Conservation (phyloP, 371 early-diverging fungal genomes). For the Umbelopsis sp. region DNA sequence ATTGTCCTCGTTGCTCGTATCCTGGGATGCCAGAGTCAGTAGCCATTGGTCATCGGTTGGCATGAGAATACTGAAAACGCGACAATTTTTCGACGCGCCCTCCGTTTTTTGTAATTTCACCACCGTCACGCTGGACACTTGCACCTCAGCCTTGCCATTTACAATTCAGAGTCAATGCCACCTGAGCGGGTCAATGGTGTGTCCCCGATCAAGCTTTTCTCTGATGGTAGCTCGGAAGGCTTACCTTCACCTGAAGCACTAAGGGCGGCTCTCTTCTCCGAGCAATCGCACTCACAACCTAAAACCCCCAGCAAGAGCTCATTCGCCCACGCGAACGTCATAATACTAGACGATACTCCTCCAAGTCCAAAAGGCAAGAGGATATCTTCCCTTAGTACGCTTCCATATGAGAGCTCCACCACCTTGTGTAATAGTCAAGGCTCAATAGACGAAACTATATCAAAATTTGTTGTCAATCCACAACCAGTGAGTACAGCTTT, state of each 20-base stretch:
- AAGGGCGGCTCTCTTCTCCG: not conserved
- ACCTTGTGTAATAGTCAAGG: not conserved
- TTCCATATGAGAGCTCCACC: not conserved
- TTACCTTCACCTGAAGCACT: slow-evolving; percentile 3
- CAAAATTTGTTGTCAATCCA: too few species aligned
- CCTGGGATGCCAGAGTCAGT: not conserved
- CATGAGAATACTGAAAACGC: not conserved
- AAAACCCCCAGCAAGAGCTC: not conserved
- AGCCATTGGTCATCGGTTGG: not conserved
- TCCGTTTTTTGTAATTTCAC: too few species aligned
- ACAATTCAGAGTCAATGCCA: not conserved
- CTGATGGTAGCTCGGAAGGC: slow-evolving; percentile 5
- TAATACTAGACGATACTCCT: slow-evolving; percentile 4
- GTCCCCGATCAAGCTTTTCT: slow-evolving; percentile 4
- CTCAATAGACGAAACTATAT: too few species aligned
- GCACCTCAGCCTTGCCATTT: not conserved
- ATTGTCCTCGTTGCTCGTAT: not conserved
- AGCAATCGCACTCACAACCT: not conserved
- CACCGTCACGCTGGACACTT: not conserved
- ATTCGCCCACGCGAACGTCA: not conserved
- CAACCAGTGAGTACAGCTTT: too few species aligned
- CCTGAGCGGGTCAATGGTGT: not conserved
- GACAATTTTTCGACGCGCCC: not conserved
- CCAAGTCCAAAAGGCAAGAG: not conserved
- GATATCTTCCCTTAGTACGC: not conserved